A percentile compares a stretch with the other conserved stretches of the same genome.
Conservation (phyloP, 2,329 filamentous ascomycete species). For the Orbilia ellipsospora region DNA sequence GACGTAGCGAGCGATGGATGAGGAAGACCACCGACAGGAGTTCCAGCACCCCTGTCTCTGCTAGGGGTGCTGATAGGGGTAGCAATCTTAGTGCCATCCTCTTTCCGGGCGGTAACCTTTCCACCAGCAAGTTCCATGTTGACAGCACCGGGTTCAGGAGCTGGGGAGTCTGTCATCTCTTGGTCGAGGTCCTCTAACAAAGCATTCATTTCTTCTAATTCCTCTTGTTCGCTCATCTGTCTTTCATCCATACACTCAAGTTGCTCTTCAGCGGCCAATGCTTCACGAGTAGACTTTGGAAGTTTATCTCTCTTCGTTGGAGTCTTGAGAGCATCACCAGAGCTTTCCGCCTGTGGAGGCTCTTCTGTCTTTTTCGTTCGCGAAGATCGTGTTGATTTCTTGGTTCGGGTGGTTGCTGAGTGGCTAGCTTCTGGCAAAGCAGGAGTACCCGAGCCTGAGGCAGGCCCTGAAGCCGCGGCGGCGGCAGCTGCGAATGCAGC, state of each 20-base stretch:
- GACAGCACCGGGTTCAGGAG: constrained; percentile 85
- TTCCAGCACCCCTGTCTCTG: constrained; percentile 64
- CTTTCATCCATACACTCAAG: constrained; percentile 95
- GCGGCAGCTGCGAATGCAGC: constrained; percentile 80
- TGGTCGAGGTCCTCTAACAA: constrained; percentile 92
- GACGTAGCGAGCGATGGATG: constrained; percentile 61
- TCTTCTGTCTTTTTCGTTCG: constrained; percentile 48
- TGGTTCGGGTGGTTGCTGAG: constrained; percentile 33
- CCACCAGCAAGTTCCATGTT: constrained; percentile 90
- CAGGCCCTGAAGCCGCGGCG: constrained; percentile 61
- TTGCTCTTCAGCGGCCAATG: constrained; percentile 68
- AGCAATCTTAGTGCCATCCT: constrained; percentile 86
- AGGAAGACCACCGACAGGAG: constrained; percentile 65
- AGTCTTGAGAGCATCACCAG: constrained; percentile 56
- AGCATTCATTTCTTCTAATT: constrained; percentile 75
- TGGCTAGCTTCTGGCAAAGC: constrained; percentile 55
- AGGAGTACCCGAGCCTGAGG: constrained; percentile 59
- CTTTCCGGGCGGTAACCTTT: constrained; percentile 88
- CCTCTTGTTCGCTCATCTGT: constrained; percentile 72
- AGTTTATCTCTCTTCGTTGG: constrained; percentile 56
- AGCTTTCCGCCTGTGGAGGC: constrained; percentile 43
- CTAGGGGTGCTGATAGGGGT: constrained; percentile 76
- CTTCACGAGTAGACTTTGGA: constrained; percentile 48
- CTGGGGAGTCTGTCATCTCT: constrained; percentile 76
- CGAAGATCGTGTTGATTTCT: constrained; percentile 38